Conservation (phyloP, 192 early-diverging fungal genomes). For the Entomortierella chlamydospora region DNA sequence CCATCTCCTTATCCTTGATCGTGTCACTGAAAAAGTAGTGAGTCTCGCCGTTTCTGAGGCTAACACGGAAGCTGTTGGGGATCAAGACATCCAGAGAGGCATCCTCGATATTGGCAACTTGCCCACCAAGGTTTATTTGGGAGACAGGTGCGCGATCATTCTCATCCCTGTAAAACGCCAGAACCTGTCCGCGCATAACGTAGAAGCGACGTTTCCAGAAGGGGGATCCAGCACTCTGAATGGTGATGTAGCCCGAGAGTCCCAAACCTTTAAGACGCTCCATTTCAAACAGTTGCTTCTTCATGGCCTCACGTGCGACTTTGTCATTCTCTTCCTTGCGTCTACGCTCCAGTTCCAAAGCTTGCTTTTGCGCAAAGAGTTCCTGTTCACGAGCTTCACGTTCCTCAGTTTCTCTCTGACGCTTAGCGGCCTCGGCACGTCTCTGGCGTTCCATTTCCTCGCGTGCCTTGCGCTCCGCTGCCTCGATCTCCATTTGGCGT, state of each 20-base stretch:
- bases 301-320: constrained; percentile 53
- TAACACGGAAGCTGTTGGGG: constrained; percentile 63
- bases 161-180: constrained; percentile 64
- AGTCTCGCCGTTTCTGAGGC: constrained; percentile 54
- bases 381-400: constrained; percentile 44
- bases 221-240: constrained; percentile 59
- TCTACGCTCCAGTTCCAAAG: constrained; percentile 63
- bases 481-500: constrained; percentile 49
- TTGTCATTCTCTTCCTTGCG: constrained; percentile 59
- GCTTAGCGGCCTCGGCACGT: constrained; percentile 43
- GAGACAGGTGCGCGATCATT: constrained; percentile 53
- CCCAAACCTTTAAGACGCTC: constrained; percentile 52
- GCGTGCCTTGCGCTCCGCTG: constrained; percentile 34
- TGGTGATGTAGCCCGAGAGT: constrained; percentile 57
- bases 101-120: constrained; percentile 55
- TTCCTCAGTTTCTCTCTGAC: constrained; percentile 45
- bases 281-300: constrained; percentile 58
- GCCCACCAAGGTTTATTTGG: constrained; percentile 53
- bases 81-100: constrained; percentile 62
- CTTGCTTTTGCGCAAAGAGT: constrained; percentile 45
- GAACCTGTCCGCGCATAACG: constrained; percentile 60
- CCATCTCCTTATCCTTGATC: constrained; percentile 54
- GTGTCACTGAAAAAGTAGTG: constrained; percentile 65
- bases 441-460: constrained; percentile 56
- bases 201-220: constrained; percentile 73